Evolutionary conservation across 495 filamentous ascomycete species (phyloP).

Genomic region (Hypoxylon crocopeplum): DNA sequence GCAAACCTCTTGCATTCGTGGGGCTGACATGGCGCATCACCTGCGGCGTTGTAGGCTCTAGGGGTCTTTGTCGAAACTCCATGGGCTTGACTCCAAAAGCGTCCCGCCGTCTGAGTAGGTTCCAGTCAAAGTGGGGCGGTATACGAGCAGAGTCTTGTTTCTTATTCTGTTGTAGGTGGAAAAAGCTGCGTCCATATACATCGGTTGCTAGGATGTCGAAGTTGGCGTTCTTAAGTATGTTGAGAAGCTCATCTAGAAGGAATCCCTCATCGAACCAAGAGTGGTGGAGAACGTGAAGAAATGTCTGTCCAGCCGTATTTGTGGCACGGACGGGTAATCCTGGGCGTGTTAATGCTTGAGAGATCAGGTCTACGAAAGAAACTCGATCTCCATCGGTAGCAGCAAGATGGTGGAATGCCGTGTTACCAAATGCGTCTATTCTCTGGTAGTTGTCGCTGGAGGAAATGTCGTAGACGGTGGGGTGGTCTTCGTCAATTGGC

Average conservation of each 20-base stretch:
- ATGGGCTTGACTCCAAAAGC: constrained; percentile 47
- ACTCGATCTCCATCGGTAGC: constrained; percentile 39
- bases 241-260: constrained; percentile 39
- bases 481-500: constrained; percentile 8
- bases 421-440: constrained; percentile 53
- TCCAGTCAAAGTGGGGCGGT: constrained; percentile 21
- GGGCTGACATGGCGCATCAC: constrained; percentile 1
- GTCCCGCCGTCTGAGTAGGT: constrained; percentile 38
- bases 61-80: constrained; percentile 1
- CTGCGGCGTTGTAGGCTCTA: background rate
- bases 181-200: constrained; percentile 54
- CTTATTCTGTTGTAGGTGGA: constrained; percentile 43
- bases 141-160: constrained; percentile 19
- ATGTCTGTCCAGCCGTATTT: constrained; percentile 56
- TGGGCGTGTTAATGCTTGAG: constrained; percentile 18
- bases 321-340: constrained; percentile 17
- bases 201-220: constrained; percentile 49
- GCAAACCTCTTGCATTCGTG: constrained; percentile 11
- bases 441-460: constrained; percentile 28
- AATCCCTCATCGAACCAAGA: constrained; percentile 45
- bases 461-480: background rate
- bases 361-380: constrained; percentile 39
- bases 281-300: constrained; percentile 53
- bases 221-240: constrained; percentile 25
- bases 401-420: constrained; percentile 51